A percentile compares a stretch with the other conserved stretches of the same genome.
Conservation (phyloP, 768 basidiomycete species). For the Pisolithus albus region DNA sequence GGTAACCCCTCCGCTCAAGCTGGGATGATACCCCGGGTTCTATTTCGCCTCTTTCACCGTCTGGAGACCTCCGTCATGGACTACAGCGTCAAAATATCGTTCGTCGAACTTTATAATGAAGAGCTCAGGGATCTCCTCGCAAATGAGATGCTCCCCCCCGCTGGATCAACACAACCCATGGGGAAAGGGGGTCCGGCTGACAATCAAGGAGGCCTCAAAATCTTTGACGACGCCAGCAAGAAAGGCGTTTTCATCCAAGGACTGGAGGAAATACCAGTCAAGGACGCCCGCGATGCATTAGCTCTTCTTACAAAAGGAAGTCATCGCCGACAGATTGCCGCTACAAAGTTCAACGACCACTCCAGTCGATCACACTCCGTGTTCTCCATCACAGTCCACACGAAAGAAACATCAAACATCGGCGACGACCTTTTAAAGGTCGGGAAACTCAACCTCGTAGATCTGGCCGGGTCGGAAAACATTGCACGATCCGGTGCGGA, state of each 20-base stretch:
- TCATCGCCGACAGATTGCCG: conserved; percentile 84
- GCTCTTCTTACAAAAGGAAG: conserved; percentile 84
- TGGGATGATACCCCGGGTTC: conserved; percentile 91
- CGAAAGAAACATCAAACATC: conserved; percentile 69
- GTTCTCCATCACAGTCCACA: conserved; percentile 92
- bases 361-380: conserved; percentile 97
- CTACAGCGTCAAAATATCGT: conserved; percentile 90
- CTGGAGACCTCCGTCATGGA: conserved; percentile 74
- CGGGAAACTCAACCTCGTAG: conserved; percentile 95
- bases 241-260: conserved; percentile 92
- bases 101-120: conserved; percentile 96
- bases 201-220: conserved; percentile 60
- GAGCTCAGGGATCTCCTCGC: conserved; percentile 92
- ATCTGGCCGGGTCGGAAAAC: conserved; percentile 95
- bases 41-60: conserved; percentile 86
- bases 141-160: conserved; percentile 64
- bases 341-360: conserved; percentile 97
- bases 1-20: conserved; percentile 85
- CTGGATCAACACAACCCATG: conserved; percentile 71
- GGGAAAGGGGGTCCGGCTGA: conserved; percentile 51
- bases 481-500: conserved; percentile 94
- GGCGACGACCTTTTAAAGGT: conserved; percentile 89
- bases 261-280: conserved; percentile 82
- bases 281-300: conserved; percentile 76
- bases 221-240: conserved; percentile 88